Evolutionary conservation across 768 basidiomycete species (phyloP), one percentile per base, ranked within the genome.

Genomic region (Roridomyces roridus): DNA sequence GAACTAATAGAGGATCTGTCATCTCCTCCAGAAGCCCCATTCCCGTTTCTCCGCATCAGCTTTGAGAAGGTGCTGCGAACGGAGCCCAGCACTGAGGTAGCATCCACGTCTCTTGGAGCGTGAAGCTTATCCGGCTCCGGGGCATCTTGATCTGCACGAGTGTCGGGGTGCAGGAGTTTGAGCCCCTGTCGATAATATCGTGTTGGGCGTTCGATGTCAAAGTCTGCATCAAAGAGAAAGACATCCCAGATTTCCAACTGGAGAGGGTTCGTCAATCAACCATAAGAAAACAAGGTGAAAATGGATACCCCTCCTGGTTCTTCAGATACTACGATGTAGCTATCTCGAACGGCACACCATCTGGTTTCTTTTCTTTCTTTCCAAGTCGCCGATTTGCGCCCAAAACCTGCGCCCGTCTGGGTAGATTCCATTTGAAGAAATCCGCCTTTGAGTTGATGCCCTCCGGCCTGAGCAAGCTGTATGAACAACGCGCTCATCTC

Each of bases 291-390:
- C 40, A 41, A 29, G 46, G 18, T 18, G 35, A 37, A 14, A 26
- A 26, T 2, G 29, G 35, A 23, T 65, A 93, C 92, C 75, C 92
- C 88, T 57, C 92, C 94, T 12, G 91, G 89, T 65, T 97, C 94
- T 58, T 91, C 85, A 21, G 94, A 80, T 1, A 88, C 86, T 18
- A 97, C 91, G 11, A 99, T 76, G 73, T 94, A 98, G 63, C 91
- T 92, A 62, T 98, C 96, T 8, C 96, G 82, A 12, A 98, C 85
- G 43, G 92, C 85, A 72, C 94, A 96, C 97, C 97, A 98, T 52
- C 88, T 84, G 34, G 83, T 82, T 52, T 87, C 82, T 63, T 85
- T 87, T 66, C 80, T 84, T 59, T 80, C 83, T 46, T 64, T 75
- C 78, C 88, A 83, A 15, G 80, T 75, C 1, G 79, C 75, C 14